Conservation (phyloP, 441 rosid genomes). For the Rhodomyrtus psidioides region DNA sequence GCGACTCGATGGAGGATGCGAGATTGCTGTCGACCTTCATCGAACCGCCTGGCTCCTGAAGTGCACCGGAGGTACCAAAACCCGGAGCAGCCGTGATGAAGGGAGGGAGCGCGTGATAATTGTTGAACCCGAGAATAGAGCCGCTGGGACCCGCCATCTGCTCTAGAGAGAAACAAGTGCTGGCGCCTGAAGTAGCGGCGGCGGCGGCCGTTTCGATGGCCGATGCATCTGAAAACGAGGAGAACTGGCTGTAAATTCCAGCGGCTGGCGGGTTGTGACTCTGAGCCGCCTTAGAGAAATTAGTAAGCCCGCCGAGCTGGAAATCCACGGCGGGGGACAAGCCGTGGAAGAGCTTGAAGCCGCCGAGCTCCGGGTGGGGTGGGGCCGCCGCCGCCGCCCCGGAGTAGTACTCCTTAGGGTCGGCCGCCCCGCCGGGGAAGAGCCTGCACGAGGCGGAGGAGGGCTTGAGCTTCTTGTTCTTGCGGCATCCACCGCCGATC, state of each 20-base stretch:
- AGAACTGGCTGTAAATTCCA: conserved; percentile 25
- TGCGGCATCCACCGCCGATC: conserved; percentile 86
- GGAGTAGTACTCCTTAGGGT: conserved; percentile 5
- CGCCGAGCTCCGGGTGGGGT: conserved; percentile 35
- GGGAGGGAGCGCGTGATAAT: conserved; percentile 25
- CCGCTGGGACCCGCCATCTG: conserved; percentile 29
- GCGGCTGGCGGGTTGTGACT: conserved; percentile 24
- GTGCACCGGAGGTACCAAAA: conserved; percentile 16
- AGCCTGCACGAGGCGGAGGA: conserved; percentile 42
- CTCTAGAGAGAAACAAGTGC: conserved; percentile 30
- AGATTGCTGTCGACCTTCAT: conserved; percentile 44
- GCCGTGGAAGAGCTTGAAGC: conserved; percentile 56
- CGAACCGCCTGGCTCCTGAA: conserved; percentile 29
- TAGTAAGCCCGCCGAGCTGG: conserved; percentile 57
- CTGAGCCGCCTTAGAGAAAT: conserved; percentile 27
- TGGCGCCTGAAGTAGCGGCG: neutral
- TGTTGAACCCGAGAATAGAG: conserved; percentile 40
- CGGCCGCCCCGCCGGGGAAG: conserved; percentile 26
- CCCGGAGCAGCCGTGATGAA: conserved; percentile 10
- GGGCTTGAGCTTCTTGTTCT: conserved; percentile 59
- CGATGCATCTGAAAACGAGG: conserved; percentile 27
- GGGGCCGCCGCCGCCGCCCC: neutral
- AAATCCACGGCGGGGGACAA: conserved; percentile 59
- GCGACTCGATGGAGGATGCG: conserved; percentile 79
- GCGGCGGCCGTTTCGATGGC: neutral